These are phyloP conservation scores for Punica granatum DNA, from an alignment of 345 rosid species.

Conservation along the genomic window DNA sequence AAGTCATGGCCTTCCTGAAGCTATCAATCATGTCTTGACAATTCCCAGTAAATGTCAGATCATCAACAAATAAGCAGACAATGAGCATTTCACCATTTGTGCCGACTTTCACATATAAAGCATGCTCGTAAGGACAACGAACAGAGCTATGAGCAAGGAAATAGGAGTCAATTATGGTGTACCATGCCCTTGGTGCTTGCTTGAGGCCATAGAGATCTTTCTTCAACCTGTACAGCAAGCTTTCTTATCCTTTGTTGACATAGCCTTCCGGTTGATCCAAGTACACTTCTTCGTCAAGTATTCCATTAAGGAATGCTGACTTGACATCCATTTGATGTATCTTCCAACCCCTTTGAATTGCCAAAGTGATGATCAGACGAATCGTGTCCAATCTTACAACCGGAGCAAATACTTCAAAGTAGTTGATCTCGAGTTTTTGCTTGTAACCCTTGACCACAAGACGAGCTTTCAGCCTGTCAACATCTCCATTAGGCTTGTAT, in stretches of 20 bases:
- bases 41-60: neutral
- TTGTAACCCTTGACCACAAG: neutral
- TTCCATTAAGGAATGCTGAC: neutral
- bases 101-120: neutral
- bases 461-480: neutral
- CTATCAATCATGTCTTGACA: neutral
- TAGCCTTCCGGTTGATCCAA: neutral
- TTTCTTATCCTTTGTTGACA: neutral
- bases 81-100: neutral
- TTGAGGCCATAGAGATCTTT: constrained; percentile 7
- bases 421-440: neutral
- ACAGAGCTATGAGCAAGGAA: neutral
- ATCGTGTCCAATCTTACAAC: neutral
- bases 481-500: neutral
- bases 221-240: neutral
- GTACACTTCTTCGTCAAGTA: neutral
- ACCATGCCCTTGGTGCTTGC: neutral
- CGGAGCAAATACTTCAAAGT: neutral
- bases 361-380: neutral
- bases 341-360: neutral
- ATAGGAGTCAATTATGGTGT: neutral
- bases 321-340: constrained; percentile 2
- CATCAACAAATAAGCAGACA: neutral
- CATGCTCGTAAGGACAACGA: neutral
- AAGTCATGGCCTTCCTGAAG: neutral